Evolutionary conservation across 352 stramenopile genomes (phyloP), one percentile per base, ranked within the genome.

Genomic region (Phytophthora idaei): DNA sequence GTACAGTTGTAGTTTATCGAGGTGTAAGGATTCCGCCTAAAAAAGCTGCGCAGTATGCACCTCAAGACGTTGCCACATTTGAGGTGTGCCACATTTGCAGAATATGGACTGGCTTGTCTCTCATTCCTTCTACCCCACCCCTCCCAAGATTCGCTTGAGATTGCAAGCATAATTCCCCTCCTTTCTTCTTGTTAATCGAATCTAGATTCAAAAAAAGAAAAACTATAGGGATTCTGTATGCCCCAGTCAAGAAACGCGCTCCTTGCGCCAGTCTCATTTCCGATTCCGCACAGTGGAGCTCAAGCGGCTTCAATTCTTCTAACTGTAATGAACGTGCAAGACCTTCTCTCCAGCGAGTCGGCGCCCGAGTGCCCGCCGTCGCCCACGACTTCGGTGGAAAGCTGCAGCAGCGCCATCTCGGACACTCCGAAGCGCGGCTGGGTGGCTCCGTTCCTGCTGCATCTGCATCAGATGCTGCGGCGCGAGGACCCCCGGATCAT

Each of bases 391-490:
- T 89, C 80, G 45, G 74, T 71, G 17, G 34, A 34, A 51, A 82
- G 71, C 61, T 72, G 59, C 59, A 78, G 64, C 21, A 81, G 69
- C 28, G 64, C 63, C 39, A 77, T 55, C 45, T 29, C 28, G 32
- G 54, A 81, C 62, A 27, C 47, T 46, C 61, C 76, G 14, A 90
- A 88, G 70, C 80, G 82, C 34, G 82, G 78, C 25, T 92, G 84
- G 83, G 87, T 95, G 48, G 87, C 87, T n/a, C 87, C 87, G 44
- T 96, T 96, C 70, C 62, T 96, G 39, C 74, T 94, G 17, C 85
- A 94, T 59, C 67, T 96, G 41, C 85, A 91, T 74, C 83, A 93
- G 64, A 94, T 96, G 87, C 76, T 96, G 29, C 81, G 81, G 9
- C 83, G 75, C 15, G 89, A 97, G 69, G 83, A 84, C 75, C 57